A percentile compares a stretch with the other conserved stretches of the same genome.
Conservation (phyloP, 1,284 basidiomycete species). For the Hymenochaete sp. region DNA sequence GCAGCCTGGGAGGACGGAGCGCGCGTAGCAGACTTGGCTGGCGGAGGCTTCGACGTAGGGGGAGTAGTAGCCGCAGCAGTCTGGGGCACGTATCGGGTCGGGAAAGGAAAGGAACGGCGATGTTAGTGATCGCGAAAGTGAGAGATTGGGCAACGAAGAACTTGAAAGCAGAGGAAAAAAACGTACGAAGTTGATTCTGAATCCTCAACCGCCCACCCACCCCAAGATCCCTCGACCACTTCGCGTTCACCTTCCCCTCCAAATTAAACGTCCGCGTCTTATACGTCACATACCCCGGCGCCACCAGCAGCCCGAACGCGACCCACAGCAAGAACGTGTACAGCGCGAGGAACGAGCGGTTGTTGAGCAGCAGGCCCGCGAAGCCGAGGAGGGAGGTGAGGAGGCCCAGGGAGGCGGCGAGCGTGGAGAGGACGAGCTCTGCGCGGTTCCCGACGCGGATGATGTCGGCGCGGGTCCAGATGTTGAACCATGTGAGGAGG, state of each 20-base stretch:
- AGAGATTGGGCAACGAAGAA: too few relatives aligned
- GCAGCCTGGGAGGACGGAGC: conserved; percentile 55
- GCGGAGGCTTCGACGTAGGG: conserved; percentile 63
- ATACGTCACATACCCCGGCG: conserved; percentile 66
- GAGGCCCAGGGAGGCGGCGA: conserved; percentile 39
- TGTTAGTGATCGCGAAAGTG: too few relatives aligned
- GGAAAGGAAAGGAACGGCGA: too few relatives aligned
- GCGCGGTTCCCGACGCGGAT: conserved; percentile 46
- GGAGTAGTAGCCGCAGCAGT: conserved; percentile 64
- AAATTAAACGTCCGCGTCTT: conserved; percentile 58
- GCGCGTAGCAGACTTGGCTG: conserved; percentile 54
- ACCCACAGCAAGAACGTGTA: conserved; percentile 53
- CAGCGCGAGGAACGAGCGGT: conserved; percentile 52
- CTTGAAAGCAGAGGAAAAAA: too few relatives aligned
- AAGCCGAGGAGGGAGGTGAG: conserved; percentile 52
- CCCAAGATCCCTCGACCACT: conserved; percentile 55
- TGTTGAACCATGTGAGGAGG: conserved; percentile 54
- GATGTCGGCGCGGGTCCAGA: conserved; percentile 48
- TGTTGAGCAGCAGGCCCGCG: conserved; percentile 57
- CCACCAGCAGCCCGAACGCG: conserved; percentile 50
- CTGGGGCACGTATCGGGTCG: too few relatives aligned
- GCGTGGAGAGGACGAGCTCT: conserved; percentile 51
- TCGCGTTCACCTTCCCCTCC: conserved; percentile 62
- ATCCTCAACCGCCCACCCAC: conserved; percentile 45
- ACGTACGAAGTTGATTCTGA: conserved; percentile 55